Conservation (phyloP, 2,329 filamentous ascomycete genomes). For the Aureobasidium vineae region DNA sequence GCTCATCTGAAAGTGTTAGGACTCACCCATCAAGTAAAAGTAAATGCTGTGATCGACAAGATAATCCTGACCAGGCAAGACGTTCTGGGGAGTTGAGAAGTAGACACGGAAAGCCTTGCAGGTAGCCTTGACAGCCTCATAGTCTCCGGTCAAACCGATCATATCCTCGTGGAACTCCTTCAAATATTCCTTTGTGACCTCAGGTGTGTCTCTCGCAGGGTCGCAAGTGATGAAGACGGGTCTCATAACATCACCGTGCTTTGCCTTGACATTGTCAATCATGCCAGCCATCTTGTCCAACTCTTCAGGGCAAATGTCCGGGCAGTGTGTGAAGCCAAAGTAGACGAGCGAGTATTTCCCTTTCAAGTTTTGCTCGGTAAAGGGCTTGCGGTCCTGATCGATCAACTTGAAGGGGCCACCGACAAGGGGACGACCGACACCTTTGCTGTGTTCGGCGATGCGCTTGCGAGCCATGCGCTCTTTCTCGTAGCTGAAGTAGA, state of each 20-base stretch:
- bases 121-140: constrained; percentile 87
- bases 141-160: constrained; percentile 86
- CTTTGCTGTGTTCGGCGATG: constrained; percentile 88
- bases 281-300: constrained; percentile 99
- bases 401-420: constrained; percentile 80
- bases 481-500: constrained; percentile 95
- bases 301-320: constrained; percentile 98
- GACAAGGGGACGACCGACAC: constrained; percentile 88
- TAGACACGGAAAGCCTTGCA: constrained; percentile 98
- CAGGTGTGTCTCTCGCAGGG: constrained; percentile 82
- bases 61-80: constrained; percentile 93
- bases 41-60: constrained; percentile 99
- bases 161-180: constrained; percentile 85
- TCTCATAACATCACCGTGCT: constrained; percentile 56
- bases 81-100: constrained; percentile 85
- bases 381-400: constrained; percentile 75
- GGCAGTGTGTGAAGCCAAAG: constrained; percentile 97
- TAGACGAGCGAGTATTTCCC: constrained; percentile 89
- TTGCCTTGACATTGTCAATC: constrained; percentile 65
- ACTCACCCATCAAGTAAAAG: constrained; percentile 90
- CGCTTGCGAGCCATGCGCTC: constrained; percentile 83
- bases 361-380: constrained; percentile 77
- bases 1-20: neutral
- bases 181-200: constrained; percentile 80
- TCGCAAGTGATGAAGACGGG: constrained; percentile 96